phyloP scores from a whole-genome alignment of 2,329 filamentous ascomycete species.

The Colletotrichum lupini region DNA sequence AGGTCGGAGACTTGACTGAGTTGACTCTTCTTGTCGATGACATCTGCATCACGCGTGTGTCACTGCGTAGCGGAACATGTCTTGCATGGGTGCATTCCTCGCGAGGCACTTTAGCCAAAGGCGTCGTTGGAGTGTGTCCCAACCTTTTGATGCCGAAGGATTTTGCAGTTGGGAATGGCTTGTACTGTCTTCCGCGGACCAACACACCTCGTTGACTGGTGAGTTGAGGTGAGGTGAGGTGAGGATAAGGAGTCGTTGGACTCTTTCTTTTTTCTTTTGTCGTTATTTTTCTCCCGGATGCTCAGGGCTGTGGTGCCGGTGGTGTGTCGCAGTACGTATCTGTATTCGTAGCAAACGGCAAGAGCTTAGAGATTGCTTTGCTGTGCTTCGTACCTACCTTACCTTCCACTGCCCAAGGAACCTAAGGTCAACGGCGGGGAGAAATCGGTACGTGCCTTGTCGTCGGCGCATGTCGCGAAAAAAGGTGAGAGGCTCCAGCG shows the following conservation, averaged over 20 bases:
- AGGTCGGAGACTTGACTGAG: neutral
- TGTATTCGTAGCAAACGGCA: neutral
- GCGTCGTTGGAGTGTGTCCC: neutral
- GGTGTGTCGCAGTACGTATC: too few species aligned
- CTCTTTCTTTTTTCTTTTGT: neutral
- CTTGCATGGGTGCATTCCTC: neutral
- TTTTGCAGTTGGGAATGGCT: neutral
- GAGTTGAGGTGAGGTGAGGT: neutral
- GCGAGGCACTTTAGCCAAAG: neutral
- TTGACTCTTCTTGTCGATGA: neutral
- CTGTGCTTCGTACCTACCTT: neutral
- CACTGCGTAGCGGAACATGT: neutral
- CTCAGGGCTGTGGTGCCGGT: neutral
- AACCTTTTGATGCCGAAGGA: neutral
- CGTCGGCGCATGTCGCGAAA: conserved; percentile 19
- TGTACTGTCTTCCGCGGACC: neutral
- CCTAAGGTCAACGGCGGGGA: neutral
- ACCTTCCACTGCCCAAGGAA: neutral
- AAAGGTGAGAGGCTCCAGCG: conserved; percentile 30
- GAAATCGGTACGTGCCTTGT: conserved; percentile 6
- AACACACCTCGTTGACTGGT: neutral
- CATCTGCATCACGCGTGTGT: neutral
- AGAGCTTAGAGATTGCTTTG: neutral
- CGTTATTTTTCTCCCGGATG: neutral
- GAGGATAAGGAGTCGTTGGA: neutral